phyloP scores from a whole-genome alignment of 2,329 filamentous ascomycete species.

The Xylariaceae sp. region DNA sequence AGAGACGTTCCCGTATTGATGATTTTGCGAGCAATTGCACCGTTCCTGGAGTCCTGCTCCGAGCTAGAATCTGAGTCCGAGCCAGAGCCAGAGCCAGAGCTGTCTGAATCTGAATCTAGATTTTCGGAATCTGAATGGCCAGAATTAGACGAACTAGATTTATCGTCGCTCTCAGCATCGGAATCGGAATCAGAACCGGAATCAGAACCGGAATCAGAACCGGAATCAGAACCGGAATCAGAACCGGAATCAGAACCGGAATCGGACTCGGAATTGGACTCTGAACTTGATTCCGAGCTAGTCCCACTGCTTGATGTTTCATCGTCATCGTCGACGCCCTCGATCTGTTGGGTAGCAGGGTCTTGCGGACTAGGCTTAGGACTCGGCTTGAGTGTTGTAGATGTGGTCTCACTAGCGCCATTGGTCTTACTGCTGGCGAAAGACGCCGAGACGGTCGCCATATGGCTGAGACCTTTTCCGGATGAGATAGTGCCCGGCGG shows the following conservation, averaged over 20 bases:
- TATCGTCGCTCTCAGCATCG: conserved; percentile 13
- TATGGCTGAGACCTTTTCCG: conserved; percentile 32
- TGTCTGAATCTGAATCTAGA: conserved; percentile 25
- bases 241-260: conserved; percentile 10
- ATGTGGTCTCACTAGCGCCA: conserved; percentile 24
- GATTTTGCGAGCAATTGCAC: no score
- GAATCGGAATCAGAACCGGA: conserved; percentile 7
- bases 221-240: conserved; percentile 12
- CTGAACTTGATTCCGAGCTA: conserved; percentile 24
- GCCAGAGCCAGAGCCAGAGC: conserved; percentile 4
- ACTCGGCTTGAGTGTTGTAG: conserved; percentile 15
- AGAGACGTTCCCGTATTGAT: no score
- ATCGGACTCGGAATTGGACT: conserved; percentile 10
- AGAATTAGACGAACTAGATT: neutral
- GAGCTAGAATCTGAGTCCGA: neutral
- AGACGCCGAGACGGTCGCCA: conserved; percentile 32
- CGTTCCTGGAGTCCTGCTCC: no score
- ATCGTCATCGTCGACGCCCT: conserved; percentile 17
- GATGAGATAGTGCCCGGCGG: conserved; percentile 37
- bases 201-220: conserved; percentile 12
- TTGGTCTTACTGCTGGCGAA: conserved; percentile 24
- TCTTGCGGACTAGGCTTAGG: conserved; percentile 14
- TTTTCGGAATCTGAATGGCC: conserved; percentile 29
- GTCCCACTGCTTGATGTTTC: conserved; percentile 24
- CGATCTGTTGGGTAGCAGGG: conserved; percentile 16